phyloP scores from a whole-genome alignment of 257 asterid species.

The Salvia hispanica region DNA sequence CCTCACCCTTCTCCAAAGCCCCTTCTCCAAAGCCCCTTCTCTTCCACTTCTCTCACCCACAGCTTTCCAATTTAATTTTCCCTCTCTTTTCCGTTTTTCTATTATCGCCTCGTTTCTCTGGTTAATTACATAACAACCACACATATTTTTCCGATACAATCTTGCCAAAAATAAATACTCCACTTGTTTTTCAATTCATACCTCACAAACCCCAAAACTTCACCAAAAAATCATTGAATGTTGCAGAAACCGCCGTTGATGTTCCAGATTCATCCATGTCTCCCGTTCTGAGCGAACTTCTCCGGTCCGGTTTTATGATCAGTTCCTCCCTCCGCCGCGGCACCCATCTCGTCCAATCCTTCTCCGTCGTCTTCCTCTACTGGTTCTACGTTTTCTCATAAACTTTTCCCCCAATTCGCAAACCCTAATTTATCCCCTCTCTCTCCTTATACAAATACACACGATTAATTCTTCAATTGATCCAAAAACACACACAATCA shows the following conservation, averaged over 20 bases:
- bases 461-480: not conserved
- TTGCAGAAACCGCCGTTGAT: slow-evolving; percentile 34
- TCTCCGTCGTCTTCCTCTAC: slow-evolving; percentile 90
- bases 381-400: slow-evolving; percentile 93
- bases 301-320: slow-evolving; percentile 65
- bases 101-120: not conserved
- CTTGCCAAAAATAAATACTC: slow-evolving; percentile 12
- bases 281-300: slow-evolving; percentile 76
- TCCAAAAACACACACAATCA: not conserved
- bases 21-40: too few relatives aligned
- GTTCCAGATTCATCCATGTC: slow-evolving; percentile 67
- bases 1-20: slow-evolving; percentile 26
- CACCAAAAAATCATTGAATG: slow-evolving; percentile 33
- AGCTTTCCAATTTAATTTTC: not conserved
- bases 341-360: slow-evolving; percentile 90
- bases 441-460: not conserved
- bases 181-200: not conserved
- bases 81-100: not conserved
- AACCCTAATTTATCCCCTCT: not conserved
- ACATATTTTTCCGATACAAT: not conserved
- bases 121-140: slow-evolving; percentile 18
- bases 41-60: slow-evolving; percentile 28
- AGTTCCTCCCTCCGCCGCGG: slow-evolving; percentile 65
- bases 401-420: not conserved
- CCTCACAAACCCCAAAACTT: not conserved